Base-by-base conservation (phyloP, 352 stramenopile genomes). In the Globisporangium okanoganense region DNA sequence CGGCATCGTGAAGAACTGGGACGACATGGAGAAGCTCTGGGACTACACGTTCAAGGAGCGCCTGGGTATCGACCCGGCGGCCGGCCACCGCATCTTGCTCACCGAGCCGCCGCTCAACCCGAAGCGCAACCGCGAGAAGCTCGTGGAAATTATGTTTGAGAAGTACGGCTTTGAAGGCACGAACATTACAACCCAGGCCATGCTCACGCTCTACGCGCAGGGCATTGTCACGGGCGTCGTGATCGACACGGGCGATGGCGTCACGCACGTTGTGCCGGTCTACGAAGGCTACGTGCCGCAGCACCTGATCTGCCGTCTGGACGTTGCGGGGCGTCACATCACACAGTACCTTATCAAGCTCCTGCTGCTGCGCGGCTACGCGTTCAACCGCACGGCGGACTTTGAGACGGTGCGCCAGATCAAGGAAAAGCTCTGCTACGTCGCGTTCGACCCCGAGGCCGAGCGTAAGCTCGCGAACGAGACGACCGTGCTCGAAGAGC, bases 11-110 rank as follows among this genome's bases (percentile, higher is more conserved):
- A 96, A 96, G 72, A 97, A 98, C 79, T 99, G 95, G 95, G 90
- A 98, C 55, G 95, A 98, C 66, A 98, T 99, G 95, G 88, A 98
- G 72, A 92, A 97, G 63, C 75, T 99, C 31, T 99, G 95, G 95
- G 95, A 98, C 72, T 98, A 98, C 75, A 98, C 92, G 51, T 98
- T 98, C 73, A 77, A 95, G 56, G 90, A 98, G 60, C 93, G 92
- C 2, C 68, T 98, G 58, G 73, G 59, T 38, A 89, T 90, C 52
- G 76, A 87, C 64, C 74, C 85, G 9, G 63, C 68, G 33, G 77
- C 60, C 0, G 85, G 85, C 25, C 73, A 96, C 59, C 92, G 90
- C 43, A 97, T 98, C 56, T 64, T 98, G 56, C 75, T 98, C 8
- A 98, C 93, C 2, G 93, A 98, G 67, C 87, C 93, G 27, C 91